These are phyloP conservation scores for Petrea volubilis DNA, from an alignment of 257 asterid genomes.

Conservation along the genomic window DNA sequence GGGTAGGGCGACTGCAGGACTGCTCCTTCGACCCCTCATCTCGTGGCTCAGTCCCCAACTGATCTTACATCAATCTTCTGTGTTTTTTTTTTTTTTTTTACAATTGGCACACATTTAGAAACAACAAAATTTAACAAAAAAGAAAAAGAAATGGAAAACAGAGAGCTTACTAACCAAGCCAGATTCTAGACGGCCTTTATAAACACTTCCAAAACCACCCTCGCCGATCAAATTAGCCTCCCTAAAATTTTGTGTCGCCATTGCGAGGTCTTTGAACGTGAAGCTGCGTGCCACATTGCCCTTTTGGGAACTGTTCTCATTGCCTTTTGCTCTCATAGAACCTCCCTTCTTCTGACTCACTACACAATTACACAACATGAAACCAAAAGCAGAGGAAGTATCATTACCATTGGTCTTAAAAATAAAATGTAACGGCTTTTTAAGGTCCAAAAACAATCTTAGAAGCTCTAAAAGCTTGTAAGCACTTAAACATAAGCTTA, in stretches of 20 bases:
- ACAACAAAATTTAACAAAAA: neutral
- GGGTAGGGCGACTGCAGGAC: no score
- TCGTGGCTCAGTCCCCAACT: no score
- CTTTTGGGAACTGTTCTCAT: constrained; percentile 33
- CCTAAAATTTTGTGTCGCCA: constrained; percentile 71
- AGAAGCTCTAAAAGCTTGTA: no score
- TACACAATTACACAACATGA: constrained; percentile 19
- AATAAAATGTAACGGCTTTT: neutral
- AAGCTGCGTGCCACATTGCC: constrained; percentile 66
- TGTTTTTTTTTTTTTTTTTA: neutral
- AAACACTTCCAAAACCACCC: constrained; percentile 90
- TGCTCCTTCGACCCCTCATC: no score
- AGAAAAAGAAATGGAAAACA: neutral
- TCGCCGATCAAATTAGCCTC: constrained; percentile 79
- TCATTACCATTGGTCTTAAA: neutral
- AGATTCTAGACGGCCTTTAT: constrained; percentile 66
- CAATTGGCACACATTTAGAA: neutral
- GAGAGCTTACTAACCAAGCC: constrained; percentile 52
- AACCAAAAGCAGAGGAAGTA: neutral
- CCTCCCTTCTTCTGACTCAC: constrained; percentile 44
- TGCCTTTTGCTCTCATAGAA: constrained; percentile 35
- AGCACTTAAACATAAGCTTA: no score
- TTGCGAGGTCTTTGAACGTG: constrained; percentile 76
- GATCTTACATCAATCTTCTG: neutral
- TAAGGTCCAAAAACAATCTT: neutral